Evolutionary conservation across 495 filamentous ascomycete species (phyloP).

Genomic region (Podospora appendiculata): DNA sequence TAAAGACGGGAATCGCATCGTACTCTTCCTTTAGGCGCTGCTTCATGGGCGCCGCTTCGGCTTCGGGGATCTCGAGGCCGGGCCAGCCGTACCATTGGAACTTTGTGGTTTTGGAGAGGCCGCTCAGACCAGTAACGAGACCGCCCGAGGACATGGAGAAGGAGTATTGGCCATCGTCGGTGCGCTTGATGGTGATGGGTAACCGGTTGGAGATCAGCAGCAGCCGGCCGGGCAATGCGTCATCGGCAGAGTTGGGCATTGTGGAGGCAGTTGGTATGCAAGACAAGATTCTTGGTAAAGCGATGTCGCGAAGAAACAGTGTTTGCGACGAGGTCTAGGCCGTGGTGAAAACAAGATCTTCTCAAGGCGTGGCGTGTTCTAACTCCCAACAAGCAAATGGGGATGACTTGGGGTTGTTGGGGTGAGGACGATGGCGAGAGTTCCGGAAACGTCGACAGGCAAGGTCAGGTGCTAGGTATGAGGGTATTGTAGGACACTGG

Average conservation of each 20-base stretch:
- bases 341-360: no score
- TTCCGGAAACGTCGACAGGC: background rate
- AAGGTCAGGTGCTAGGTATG: background rate
- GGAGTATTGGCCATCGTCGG: slow-evolving; percentile 68
- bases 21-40: slow-evolving; percentile 66
- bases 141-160: slow-evolving; percentile 95
- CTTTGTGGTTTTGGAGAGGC: slow-evolving; percentile 80
- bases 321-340: no score
- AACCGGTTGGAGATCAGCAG: slow-evolving; percentile 90
- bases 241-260: slow-evolving; percentile 22
- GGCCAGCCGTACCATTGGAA: slow-evolving; percentile 99
- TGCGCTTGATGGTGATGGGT: slow-evolving; percentile 89
- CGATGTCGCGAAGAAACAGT: no score
- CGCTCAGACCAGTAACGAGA: slow-evolving; percentile 82
- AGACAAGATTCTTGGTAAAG: no score
- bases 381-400: no score
- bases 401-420: background rate
- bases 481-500: background rate
- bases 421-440: background rate
- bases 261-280: slow-evolving; percentile 1
- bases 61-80: slow-evolving; percentile 73
- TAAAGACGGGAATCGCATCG: slow-evolving; percentile 66
- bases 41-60: slow-evolving; percentile 55
- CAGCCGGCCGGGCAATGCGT: slow-evolving; percentile 37
- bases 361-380: no score